Conservation (phyloP, 306 rosid genomes). For the Sindora glabra region DNA sequence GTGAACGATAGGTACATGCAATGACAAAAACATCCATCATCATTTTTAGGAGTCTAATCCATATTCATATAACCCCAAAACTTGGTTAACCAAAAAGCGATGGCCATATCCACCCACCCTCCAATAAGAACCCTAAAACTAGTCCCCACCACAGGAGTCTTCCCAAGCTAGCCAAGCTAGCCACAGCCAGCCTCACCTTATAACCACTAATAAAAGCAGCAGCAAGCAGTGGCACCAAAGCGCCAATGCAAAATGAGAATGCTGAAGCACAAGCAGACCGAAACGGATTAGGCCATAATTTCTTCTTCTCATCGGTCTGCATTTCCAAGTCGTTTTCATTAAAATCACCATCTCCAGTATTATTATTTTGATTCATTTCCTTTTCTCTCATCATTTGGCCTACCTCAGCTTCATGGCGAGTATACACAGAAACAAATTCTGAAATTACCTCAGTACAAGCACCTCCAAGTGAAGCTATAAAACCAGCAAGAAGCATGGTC, state of each 20-base stretch:
- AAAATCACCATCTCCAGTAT: neutral
- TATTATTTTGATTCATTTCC: neutral
- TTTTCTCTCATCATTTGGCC: constrained; percentile 5
- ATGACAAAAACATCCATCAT: no score
- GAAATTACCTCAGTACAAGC: constrained; percentile 27
- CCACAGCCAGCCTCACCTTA: constrained; percentile 19
- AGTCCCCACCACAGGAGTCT: constrained; percentile 14
- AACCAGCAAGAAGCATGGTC: constrained; percentile 20
- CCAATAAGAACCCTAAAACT: constrained; percentile 37
- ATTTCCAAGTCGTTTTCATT: neutral
- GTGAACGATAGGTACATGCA: no score
- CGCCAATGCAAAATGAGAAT: constrained; percentile 28
- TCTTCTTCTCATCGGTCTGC: neutral
- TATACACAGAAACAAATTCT: constrained; percentile 28
- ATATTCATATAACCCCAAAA: constrained; percentile 9
- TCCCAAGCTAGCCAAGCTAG: constrained; percentile 35
- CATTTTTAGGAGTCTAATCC: no score
- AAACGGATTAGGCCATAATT: constrained; percentile 28
- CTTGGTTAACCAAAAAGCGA: constrained; percentile 39
- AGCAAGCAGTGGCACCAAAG: constrained; percentile 27
- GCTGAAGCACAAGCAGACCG: constrained; percentile 46
- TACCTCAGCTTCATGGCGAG: constrained; percentile 21
- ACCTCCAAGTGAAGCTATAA: constrained; percentile 25
- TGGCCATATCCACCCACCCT: constrained; percentile 46
- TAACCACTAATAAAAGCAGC: constrained; percentile 22